Base-by-base conservation (phyloP, 768 basidiomycete species). In the Cubamyces lactineus region DNA sequence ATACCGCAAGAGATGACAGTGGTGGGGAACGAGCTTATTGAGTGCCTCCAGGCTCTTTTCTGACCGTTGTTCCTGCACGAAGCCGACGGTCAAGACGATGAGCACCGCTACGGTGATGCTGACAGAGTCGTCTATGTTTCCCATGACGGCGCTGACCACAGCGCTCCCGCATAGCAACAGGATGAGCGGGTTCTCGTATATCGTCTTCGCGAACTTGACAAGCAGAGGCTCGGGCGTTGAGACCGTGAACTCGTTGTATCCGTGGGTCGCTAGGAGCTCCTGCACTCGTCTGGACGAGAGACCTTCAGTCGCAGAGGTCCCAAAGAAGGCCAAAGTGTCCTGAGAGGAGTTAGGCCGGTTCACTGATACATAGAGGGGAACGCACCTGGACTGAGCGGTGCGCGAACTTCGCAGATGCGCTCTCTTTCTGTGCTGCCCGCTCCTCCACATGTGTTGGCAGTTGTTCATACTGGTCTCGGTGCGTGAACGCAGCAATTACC, bases 1-100 rank as follows among this genome's bases (percentile, higher is more conserved):
- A 21, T 61, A 79, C 76, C 95, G 90, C 56, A 91, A 80, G 63
- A 97, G 87, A 71, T 96, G 94, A 71, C 94, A 96, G 72, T 96
- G 94, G 73, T 98, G 96, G 0, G 96, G 96, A 21, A 98, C 96
- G 43, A 98, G 89, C 74, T 96, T 97, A 78, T 95, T 97, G 38
- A 98, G 80, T 0, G 96, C 94, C 74, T 97, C 94, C 26, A 98
- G 79, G 62, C 92, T 94, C 76, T 97, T 88, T 72, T 98, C 96
- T 1, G 96, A 98, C 34, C 96, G 83, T 63, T 91, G 86, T 74
- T 98, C 96, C 74, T 98, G 96, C 30, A 98, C 86, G 70, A 98
- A 98, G 11, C 94, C 96, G 64, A 98, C 96, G 40, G 95, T 96
- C 6, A 98, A 77, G 23, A 98, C 96, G 59, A 98, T 98, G 28